Evolutionary conservation across 2,329 filamentous ascomycete species (phyloP).

Genomic region (Chaetomium sp.): DNA sequence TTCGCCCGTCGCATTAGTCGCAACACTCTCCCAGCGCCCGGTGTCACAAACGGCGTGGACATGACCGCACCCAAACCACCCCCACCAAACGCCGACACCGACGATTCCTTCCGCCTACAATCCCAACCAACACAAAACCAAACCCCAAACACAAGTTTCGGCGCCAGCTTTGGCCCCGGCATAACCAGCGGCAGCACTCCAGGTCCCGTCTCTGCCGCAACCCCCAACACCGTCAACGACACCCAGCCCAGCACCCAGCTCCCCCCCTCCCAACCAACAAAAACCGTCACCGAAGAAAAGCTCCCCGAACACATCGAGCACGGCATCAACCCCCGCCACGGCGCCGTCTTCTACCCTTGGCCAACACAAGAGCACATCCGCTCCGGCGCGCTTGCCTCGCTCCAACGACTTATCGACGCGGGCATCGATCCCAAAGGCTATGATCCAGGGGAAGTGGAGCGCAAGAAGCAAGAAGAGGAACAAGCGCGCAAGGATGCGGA

Average conservation of each 20-base stretch:
- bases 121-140: conserved; percentile 7
- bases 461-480: conserved; percentile 44
- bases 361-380: conserved; percentile 64
- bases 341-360: conserved; percentile 68
- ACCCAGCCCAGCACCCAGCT: conserved; percentile 15
- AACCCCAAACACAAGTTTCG: conserved; percentile 19
- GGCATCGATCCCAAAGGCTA: conserved; percentile 56
- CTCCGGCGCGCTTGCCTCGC: conserved; percentile 58
- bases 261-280: conserved; percentile 23
- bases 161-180: conserved; percentile 8
- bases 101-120: conserved; percentile 26
- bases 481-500: conserved; percentile 46
- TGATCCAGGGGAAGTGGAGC: conserved; percentile 51
- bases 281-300: conserved; percentile 33
- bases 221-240: conserved; percentile 25
- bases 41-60: conserved; percentile 37
- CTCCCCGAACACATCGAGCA: conserved; percentile 44
- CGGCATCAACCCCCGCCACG: conserved; percentile 50
- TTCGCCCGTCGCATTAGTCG: conserved; percentile 76
- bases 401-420: conserved; percentile 55
- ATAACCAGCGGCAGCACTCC: conserved; percentile 4
- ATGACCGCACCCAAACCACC: conserved; percentile 21
- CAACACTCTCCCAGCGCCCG: conserved; percentile 66
- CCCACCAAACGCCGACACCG: conserved; percentile 20
- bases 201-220: not conserved